phyloP scores from a whole-genome alignment of 495 filamentous ascomycete species.

The Xylaria flabelliformis region DNA sequence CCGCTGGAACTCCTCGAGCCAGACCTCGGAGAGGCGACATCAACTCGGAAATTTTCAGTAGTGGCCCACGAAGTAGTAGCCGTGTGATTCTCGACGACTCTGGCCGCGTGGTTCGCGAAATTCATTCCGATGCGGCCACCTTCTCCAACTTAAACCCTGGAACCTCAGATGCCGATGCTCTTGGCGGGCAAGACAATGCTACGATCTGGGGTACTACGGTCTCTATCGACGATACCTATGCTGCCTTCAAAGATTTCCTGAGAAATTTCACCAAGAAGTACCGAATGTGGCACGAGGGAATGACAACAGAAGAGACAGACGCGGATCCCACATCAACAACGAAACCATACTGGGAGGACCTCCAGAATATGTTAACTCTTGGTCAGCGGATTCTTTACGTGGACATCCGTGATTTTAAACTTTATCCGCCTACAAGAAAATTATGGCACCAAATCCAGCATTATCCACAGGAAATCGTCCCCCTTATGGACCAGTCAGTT shows the following conservation, averaged over 20 bases:
- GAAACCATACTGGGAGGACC: slow-evolving; percentile 82
- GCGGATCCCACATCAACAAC: slow-evolving; percentile 65
- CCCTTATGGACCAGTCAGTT: slow-evolving; percentile 91
- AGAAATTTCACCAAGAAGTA: slow-evolving; percentile 91
- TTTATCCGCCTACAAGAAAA: slow-evolving; percentile 90
- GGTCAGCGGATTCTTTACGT: slow-evolving; percentile 85
- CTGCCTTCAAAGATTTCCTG: slow-evolving; percentile 87
- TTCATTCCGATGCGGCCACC: slow-evolving; percentile 76
- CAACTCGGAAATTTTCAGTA: slow-evolving; percentile 75
- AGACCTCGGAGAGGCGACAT: slow-evolving; percentile 76
- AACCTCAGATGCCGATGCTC: slow-evolving; percentile 89
- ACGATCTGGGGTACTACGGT: slow-evolving; percentile 99
- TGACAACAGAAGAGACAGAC: slow-evolving; percentile 75
- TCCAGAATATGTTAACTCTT: slow-evolving; percentile 88
- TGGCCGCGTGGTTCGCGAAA: slow-evolving; percentile 70
- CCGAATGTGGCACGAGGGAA: slow-evolving; percentile 85
- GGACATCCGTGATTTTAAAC: slow-evolving; percentile 86
- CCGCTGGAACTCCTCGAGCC: slow-evolving; percentile 60
- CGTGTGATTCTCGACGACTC: slow-evolving; percentile 83
- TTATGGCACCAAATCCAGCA: slow-evolving; percentile 93
- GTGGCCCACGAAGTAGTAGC: slow-evolving; percentile 66
- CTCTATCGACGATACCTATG: slow-evolving; percentile 86
- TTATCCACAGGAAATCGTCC: slow-evolving; percentile 94
- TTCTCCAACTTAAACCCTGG: slow-evolving; percentile 87
- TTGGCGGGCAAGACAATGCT: slow-evolving; percentile 78